Percentiles rank a stretch among this genome's conserved stretches.
These are phyloP conservation scores for Cylindrotheca closterium DNA, from an alignment of 108 stramenopile genomes.

Conservation along the genomic window DNA sequence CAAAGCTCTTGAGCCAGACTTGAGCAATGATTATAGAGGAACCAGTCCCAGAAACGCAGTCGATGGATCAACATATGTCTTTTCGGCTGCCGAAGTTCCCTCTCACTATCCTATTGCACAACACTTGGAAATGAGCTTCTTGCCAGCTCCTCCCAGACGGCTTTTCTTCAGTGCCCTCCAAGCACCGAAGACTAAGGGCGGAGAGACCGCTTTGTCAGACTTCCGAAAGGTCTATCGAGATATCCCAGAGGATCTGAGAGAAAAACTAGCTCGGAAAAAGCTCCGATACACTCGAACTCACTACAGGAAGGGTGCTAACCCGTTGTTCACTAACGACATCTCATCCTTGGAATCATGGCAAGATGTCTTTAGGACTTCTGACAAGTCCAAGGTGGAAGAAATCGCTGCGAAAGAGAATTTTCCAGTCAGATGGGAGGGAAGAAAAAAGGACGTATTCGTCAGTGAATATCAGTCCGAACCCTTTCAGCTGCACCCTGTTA, in stretches of 20 bases:
- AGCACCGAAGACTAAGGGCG: conserved; percentile 18
- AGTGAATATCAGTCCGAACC: conserved; percentile 20
- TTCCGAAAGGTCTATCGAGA: conserved; percentile 40
- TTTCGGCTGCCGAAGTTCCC: conserved; percentile 37
- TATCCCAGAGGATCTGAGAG: conserved; percentile 13
- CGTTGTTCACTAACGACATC: conserved; percentile 21
- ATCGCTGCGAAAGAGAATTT: conserved; percentile 17
- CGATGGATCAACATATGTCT: conserved; percentile 18
- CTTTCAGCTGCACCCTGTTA: conserved; percentile 38
- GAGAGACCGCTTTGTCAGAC: conserved; percentile 39
- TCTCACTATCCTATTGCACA: conserved; percentile 26
- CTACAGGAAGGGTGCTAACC: conserved; percentile 8
- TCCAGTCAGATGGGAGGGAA: conserved; percentile 22
- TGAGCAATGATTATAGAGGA: conserved; percentile 31
- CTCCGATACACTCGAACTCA: conserved; percentile 37
- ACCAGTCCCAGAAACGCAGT: conserved; percentile 26
- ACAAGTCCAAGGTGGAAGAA: conserved; percentile 28
- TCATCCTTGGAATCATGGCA: conserved; percentile 28
- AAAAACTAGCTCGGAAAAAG: conserved; percentile 36
- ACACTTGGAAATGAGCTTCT: conserved; percentile 50
- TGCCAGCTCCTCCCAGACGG: conserved; percentile 22
- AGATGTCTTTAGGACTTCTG: conserved; percentile 34
- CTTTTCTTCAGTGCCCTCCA: conserved; percentile 36
- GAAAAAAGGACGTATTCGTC: conserved; percentile 27
- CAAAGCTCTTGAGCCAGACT: conserved; percentile 15